These are phyloP conservation scores for Triticum turgidum DNA, from an alignment of 176 grass and related monocot species.

Conservation along the genomic window DNA sequence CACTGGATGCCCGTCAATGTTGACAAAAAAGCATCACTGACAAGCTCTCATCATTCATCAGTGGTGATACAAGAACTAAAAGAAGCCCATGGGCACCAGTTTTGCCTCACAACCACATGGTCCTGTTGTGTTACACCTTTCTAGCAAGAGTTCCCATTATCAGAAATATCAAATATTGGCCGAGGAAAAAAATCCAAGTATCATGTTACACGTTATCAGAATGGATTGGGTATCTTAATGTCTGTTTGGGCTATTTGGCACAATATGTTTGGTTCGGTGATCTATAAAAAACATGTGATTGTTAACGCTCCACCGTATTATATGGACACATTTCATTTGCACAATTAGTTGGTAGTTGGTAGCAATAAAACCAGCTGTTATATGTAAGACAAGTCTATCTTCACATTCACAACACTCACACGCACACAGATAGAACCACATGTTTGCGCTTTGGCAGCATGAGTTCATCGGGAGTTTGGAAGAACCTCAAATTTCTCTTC, in stretches of 20 bases:
- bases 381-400: background rate
- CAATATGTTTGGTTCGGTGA: background rate
- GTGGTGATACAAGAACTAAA: no score
- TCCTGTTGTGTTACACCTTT: no score
- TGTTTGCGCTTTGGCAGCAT: background rate
- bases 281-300: background rate
- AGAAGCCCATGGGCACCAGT: no score
- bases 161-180: no score
- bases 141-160: no score
- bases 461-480: background rate
- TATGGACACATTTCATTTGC: background rate
- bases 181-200: no score
- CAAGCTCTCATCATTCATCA: no score
- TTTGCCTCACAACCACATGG: no score
- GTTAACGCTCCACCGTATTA: background rate
- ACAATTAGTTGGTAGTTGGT: background rate
- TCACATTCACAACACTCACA: background rate
- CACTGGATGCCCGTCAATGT: no score
- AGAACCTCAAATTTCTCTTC: conserved; percentile 30
- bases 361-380: background rate
- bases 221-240: background rate
- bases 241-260: background rate
- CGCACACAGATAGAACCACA: background rate
- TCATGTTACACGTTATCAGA: no score
- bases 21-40: no score